Percentiles rank a stretch among this genome's conserved stretches.
Conservation (phyloP, 225 moss, liverwort and hornwort genomes). For the Straminergon stramineum region DNA sequence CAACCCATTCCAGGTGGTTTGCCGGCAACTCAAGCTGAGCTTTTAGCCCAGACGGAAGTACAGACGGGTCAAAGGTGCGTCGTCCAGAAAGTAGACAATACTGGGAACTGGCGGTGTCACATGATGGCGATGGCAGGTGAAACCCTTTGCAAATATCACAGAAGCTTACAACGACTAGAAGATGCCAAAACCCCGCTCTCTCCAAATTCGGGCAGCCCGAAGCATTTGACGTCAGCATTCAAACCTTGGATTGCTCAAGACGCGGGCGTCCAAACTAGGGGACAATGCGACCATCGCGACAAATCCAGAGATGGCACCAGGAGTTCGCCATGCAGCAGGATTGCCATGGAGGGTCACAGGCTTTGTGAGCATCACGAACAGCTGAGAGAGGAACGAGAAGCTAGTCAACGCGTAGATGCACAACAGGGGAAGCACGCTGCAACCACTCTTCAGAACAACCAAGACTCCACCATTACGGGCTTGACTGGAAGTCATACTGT, state of each 20-base stretch:
- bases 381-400: not conserved
- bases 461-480: not conserved
- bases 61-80: not conserved
- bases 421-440: not conserved
- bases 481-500: not conserved
- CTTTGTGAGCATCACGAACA: conserved; percentile 5
- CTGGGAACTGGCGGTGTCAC: not conserved
- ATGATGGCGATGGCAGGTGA: conserved; percentile 1
- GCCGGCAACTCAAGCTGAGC: conserved; percentile 5
- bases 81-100: not conserved
- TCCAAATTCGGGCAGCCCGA: not conserved
- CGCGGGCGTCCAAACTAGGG: not conserved
- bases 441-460: too few species aligned
- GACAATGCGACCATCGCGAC: not conserved
- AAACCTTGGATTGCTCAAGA: conserved; percentile 7
- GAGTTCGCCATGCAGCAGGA: not conserved
- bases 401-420: not conserved
- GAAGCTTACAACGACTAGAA: not conserved
- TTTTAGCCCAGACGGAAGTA: not conserved
- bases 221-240: not conserved
- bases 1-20: not conserved
- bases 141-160: not conserved
- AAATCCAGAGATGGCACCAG: not conserved
- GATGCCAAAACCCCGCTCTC: not conserved
- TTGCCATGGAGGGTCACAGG: not conserved